Percentiles rank a stretch among this genome's conserved stretches.
Conservation (phyloP, 768 basidiomycete species). For the Hericium alpestre region DNA sequence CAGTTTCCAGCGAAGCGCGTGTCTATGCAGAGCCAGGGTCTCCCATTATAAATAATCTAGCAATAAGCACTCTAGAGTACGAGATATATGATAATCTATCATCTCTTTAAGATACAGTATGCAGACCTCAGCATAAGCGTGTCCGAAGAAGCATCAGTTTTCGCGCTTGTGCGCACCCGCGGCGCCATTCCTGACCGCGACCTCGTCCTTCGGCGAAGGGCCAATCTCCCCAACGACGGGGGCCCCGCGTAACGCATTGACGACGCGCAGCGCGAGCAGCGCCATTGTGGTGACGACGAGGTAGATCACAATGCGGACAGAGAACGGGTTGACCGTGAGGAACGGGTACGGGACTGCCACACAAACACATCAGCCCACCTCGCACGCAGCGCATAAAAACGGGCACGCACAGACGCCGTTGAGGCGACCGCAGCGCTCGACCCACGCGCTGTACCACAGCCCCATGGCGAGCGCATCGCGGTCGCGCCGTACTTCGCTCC, state of each 20-base stretch:
- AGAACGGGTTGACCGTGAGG: slow-evolving; percentile 47
- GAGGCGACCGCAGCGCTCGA: slow-evolving; percentile 52
- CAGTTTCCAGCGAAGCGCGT: too few relatives aligned
- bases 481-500: slow-evolving; percentile 23
- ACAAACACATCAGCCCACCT: not conserved
- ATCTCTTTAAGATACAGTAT: too few relatives aligned
- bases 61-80: too few relatives aligned
- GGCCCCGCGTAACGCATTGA: slow-evolving; percentile 47
- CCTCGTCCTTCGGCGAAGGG: not conserved
- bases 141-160: not conserved
- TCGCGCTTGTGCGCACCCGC: not conserved
- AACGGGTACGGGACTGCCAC: slow-evolving; percentile 74
- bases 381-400: not conserved
- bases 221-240: not conserved
- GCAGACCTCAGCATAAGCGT: too few relatives aligned
- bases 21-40: too few relatives aligned
- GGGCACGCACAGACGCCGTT: slow-evolving; percentile 52
- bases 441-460: slow-evolving; percentile 49
- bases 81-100: too few relatives aligned
- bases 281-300: slow-evolving; percentile 38
- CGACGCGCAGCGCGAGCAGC: slow-evolving; percentile 39
- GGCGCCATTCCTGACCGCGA: too few relatives aligned
- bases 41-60: too few relatives aligned
- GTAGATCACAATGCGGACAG: slow-evolving; percentile 51
- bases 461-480: slow-evolving; percentile 21